Base-by-base conservation (phyloP, 176 grass and related monocot species). In the Paspalum vaginatum region DNA sequence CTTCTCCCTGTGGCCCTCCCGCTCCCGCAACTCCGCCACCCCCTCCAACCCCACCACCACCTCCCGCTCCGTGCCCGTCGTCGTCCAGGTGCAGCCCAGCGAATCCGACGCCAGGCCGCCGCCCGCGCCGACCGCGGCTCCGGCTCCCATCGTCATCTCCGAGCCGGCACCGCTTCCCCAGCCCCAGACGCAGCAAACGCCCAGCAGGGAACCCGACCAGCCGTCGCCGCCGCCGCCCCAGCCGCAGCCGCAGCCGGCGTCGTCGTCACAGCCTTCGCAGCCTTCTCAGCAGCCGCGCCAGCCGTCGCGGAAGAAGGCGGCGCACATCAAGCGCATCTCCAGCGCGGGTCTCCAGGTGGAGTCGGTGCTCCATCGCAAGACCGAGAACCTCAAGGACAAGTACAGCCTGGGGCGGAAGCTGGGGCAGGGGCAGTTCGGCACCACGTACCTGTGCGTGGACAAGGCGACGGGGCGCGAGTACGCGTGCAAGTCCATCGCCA, bases 401-500 rank as follows among this genome's bases (percentile, higher is more conserved):
- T 89, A 89, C 72, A 89, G 87, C 78, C 83, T 89, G 0, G 87
- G 87, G 0, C 65, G 87, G 4, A 89, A 89, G 50, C 83, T 89
- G 1, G 87, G 87, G 65, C 82, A 89, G 48, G 87, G 87, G 1
- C 87, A 89, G 72, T 89, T 89, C 65, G 87, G 87, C 16, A 89
- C 83, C 8, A 89, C 87, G 27, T 89, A 89, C 72, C 87, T 89
- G 55, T 89, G 87, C 72, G 72, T 85, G 39, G 82, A 85, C 58
- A 89, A 85, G 83, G 87, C 49, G 27, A 77, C 78, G 6, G 83
- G 78, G 3, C 20, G 8, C 2, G 90, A 92, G 84, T 86, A 81
- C 79, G 90, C 90, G 38, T 92, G 90, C 87, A 92, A 92, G 80
- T 89, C 87, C 44, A 87, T 92, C 84, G 87, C 90, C 22, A 92